Base-by-base conservation (phyloP, 1,284 basidiomycete genomes). In the Ceratobasidium sp. region DNA sequence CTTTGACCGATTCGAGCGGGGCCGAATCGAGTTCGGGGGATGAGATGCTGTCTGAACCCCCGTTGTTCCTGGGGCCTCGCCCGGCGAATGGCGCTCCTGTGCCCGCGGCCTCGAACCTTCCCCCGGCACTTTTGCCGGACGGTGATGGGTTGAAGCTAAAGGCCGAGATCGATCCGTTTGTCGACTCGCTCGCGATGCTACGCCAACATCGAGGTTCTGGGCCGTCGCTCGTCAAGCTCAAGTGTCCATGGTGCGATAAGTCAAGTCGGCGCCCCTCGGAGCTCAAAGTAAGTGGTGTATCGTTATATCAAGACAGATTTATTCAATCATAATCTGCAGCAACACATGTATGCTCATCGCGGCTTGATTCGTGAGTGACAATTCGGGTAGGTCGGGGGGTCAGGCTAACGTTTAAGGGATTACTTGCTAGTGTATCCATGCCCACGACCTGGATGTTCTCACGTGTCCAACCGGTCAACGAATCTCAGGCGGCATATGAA, bases 1-100 rank as follows among this genome's bases (percentile, higher is more conserved):
- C 62, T 32, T 65, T 44, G 11, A 65, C 25, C 44, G 62, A 65
- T 22, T 65, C 62, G 13, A 65, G 62, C 44, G 40, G 37, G 40
- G 32, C 29, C 62, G 43, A 65, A 22, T 49, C 44, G n/a, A 40
- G 22, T 6, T 11, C 22, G 5, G 62, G 9, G 9, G 22, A 25
- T 17, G 44, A 49, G 1, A 15, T 8, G n/a, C 25, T 11, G n/a
- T 13, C 13, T 22, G n/a, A 0, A 2, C 46, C 13, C 22, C 22
- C 19, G 40, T 25, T 40, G 32, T 40, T 40, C 57, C n/a, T 17
- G 2, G 17, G 34, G 5, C 15, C 11, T 1, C 11, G 5, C 52
- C 11, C 15, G 1, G 49, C 2, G 25, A 25, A 5, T 19, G 8
- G 7, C 25, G 1, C 13, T 56, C 52, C 32, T n/a, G 17, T 19